A percentile compares a stretch with the other conserved stretches of the same genome.
phyloP scores from a whole-genome alignment of 257 asterid genomes.

The Echites panduratus region DNA sequence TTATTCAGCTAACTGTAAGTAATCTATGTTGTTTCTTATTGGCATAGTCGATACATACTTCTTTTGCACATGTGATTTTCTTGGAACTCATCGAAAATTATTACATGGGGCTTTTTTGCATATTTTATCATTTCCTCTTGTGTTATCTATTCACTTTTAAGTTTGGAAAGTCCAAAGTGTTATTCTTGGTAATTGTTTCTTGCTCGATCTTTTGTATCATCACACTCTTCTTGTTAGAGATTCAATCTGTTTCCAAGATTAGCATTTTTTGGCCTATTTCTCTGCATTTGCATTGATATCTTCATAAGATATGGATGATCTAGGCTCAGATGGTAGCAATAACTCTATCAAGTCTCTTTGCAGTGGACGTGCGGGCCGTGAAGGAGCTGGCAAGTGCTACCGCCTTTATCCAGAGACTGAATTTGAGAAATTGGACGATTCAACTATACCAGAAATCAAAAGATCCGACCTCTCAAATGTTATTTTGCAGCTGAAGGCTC shows the following conservation, averaged over 20 bases:
- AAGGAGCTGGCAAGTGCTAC: slow-evolving; percentile 95
- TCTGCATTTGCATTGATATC: background rate
- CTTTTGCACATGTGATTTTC: background rate
- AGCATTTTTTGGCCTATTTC: background rate
- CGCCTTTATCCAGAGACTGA: slow-evolving; percentile 94
- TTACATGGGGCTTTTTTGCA: background rate
- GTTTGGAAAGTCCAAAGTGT: background rate
- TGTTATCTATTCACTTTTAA: background rate
- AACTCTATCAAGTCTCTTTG: slow-evolving; percentile 15
- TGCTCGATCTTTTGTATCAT: background rate
- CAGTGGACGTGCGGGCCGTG: slow-evolving; percentile 99
- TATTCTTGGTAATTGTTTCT: background rate
- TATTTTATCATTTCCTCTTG: background rate
- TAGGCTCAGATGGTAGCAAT: background rate
- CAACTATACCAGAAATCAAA: slow-evolving; percentile 84
- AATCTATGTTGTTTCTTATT: background rate
- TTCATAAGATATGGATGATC: background rate
- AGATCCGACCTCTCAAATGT: slow-evolving; percentile 90
- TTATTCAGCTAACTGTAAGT: too few relatives aligned
- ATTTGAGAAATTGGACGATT: slow-evolving; percentile 73
- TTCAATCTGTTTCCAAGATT: background rate
- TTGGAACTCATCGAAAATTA: background rate
- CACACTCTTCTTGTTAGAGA: background rate
- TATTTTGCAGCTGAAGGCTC: slow-evolving; percentile 93
- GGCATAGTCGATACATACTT: background rate